Conservation (phyloP, 2,329 filamentous ascomycete genomes). For the Scedosporium dehoogii region DNA sequence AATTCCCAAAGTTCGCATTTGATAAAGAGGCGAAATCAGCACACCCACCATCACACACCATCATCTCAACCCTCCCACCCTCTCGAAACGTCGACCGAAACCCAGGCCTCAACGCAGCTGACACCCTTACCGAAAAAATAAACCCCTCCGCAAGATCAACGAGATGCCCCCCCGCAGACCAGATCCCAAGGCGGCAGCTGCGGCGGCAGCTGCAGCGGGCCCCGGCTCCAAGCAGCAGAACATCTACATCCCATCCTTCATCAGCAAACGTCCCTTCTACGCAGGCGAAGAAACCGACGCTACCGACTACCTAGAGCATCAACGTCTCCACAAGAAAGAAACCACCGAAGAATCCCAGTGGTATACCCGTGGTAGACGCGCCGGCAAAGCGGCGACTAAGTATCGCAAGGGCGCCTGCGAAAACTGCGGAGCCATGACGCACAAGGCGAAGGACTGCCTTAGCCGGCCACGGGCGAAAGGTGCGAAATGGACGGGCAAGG, state of each 20-base stretch:
- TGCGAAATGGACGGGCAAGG: slow-evolving; percentile 82
- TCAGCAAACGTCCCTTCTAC: slow-evolving; percentile 96
- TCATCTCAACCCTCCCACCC: neutral
- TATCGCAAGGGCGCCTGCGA: slow-evolving; percentile 97
- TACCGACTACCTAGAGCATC: slow-evolving; percentile 91
- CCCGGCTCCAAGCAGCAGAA: slow-evolving; percentile 73
- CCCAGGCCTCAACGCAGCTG: neutral
- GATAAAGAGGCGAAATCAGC: no score
- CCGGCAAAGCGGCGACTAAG: slow-evolving; percentile 83
- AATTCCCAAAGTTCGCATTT: no score
- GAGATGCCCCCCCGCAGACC: slow-evolving; percentile 2
- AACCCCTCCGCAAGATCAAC: neutral
- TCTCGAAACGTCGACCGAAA: neutral
- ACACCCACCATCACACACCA: no score
- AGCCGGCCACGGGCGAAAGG: slow-evolving; percentile 80
- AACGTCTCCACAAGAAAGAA: slow-evolving; percentile 60
- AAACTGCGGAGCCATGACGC: slow-evolving; percentile 95
- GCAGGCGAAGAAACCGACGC: slow-evolving; percentile 68
- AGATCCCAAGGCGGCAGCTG: neutral
- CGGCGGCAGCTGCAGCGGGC: neutral
- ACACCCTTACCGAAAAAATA: neutral
- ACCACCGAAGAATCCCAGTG: slow-evolving; percentile 60
- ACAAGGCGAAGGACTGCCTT: slow-evolving; percentile 90
- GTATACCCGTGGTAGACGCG: slow-evolving; percentile 84
- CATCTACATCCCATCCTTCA: slow-evolving; percentile 96